phyloP scores from a whole-genome alignment of 306 rosid species.

The Trifolium repens region DNA sequence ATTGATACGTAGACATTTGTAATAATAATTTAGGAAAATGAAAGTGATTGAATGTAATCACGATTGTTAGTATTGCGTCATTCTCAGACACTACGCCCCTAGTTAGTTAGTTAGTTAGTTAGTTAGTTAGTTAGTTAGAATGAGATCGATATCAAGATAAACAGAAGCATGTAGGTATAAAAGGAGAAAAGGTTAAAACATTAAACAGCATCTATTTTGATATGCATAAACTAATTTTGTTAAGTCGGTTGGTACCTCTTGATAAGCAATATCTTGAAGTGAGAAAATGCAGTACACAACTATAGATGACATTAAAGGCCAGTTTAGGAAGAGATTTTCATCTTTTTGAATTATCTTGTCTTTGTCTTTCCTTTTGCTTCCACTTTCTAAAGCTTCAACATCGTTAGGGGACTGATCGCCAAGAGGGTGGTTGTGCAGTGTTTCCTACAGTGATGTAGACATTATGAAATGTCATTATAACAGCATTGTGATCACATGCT shows the following conservation, averaged over 20 bases:
- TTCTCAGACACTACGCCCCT: no score
- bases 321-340: slow-evolving; percentile 66
- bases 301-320: slow-evolving; percentile 85
- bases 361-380: slow-evolving; percentile 33
- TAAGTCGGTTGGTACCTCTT: slow-evolving; percentile 60
- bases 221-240: no score
- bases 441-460: slow-evolving; percentile 57
- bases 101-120: no score
- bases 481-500: no score
- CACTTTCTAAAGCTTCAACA: slow-evolving; percentile 58
- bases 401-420: slow-evolving; percentile 31
- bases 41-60: no score
- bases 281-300: slow-evolving; percentile 71
- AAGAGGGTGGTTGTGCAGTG: slow-evolving; percentile 69
- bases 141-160: neutral
- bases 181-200: neutral
- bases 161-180: neutral
- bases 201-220: no score
- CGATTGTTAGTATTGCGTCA: no score
- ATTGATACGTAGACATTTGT: no score
- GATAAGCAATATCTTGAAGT: slow-evolving; percentile 81
- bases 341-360: slow-evolving; percentile 33
- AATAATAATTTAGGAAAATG: no score
- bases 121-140: neutral
- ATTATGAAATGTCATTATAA: neutral